Conservation (phyloP, 257 asterid genomes). For the Jacaranda copaia region DNA sequence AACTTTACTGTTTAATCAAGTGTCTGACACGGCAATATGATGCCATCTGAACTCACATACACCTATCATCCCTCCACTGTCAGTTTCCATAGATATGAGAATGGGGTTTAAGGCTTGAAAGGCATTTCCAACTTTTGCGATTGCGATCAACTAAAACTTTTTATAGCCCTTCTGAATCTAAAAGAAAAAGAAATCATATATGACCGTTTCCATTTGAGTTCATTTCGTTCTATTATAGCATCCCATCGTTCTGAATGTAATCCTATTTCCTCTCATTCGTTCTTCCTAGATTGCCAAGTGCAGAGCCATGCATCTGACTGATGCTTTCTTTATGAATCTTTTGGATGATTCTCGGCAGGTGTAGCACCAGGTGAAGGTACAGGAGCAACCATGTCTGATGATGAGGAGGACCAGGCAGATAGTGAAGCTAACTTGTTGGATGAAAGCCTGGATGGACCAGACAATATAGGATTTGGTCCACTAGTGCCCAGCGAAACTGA, state of each 20-base stretch:
- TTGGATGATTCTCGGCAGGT: constrained; percentile 54
- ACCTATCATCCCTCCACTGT: neutral
- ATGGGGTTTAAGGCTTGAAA: neutral
- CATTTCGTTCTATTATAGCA: neutral
- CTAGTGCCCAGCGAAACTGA: constrained; percentile 89
- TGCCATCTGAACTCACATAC: neutral
- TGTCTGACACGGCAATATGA: neutral
- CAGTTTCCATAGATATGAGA: neutral
- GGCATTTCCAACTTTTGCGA: neutral
- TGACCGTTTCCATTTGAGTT: neutral
- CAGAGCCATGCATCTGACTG: too few relatives aligned
- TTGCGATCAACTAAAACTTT: neutral
- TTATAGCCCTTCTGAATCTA: neutral
- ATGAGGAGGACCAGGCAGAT: constrained; percentile 90
- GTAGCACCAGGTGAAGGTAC: constrained; percentile 97
- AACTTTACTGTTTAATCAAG: neutral
- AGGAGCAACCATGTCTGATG: constrained; percentile 99
- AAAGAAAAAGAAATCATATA: neutral
- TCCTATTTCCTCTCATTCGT: too few relatives aligned
- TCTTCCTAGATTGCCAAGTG: too few relatives aligned
- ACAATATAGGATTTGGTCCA: constrained; percentile 96
- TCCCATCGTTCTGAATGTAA: neutral
- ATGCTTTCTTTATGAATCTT: neutral
- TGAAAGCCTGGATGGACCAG: constrained; percentile 81
- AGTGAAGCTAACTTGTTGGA: constrained; percentile 89